Evolutionary conservation across 2,329 filamentous ascomycete species (phyloP).

Genomic region (Fusarium subglutinans): DNA sequence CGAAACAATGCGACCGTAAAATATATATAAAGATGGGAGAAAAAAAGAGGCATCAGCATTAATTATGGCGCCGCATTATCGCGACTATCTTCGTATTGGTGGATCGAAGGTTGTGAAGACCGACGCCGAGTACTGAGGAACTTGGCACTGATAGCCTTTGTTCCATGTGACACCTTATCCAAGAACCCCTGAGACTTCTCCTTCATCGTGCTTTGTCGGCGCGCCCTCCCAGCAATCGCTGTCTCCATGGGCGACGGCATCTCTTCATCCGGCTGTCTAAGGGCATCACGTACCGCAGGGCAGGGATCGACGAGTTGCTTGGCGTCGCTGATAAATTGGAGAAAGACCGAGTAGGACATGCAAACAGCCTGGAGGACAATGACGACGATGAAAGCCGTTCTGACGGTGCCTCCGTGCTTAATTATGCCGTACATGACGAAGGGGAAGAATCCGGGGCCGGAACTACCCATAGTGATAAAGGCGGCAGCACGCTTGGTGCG

Average conservation of each 20-base stretch:
- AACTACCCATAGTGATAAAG: slow-evolving; percentile 79
- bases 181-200: slow-evolving; percentile 37
- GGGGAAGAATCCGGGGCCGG: slow-evolving; percentile 77
- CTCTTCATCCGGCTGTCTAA: slow-evolving; percentile 33
- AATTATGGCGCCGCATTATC: slow-evolving; percentile 21
- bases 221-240: slow-evolving; percentile 20
- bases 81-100: slow-evolving; percentile 43
- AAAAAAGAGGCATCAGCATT: slow-evolving; percentile 30
- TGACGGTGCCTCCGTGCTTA: slow-evolving; percentile 66
- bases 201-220: slow-evolving; percentile 19
- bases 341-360: slow-evolving; percentile 59
- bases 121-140: slow-evolving; percentile 40
- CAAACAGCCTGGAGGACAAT: slow-evolving; percentile 60
- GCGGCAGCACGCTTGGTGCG: slow-evolving; percentile 82
- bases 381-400: slow-evolving; percentile 72
- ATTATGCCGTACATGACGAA: slow-evolving; percentile 77
- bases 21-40: slow-evolving; percentile 11
- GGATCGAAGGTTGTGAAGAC: slow-evolving; percentile 46
- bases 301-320: slow-evolving; percentile 54
- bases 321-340: slow-evolving; percentile 58
- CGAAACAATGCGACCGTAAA: slow-evolving; percentile 14
- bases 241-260: slow-evolving; percentile 31
- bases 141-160: slow-evolving; percentile 41
- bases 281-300: slow-evolving; percentile 33
- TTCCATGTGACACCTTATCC: slow-evolving; percentile 38